These are phyloP conservation scores for Pseudognaphalium luteoalbum DNA, from an alignment of 129 eudicot genomes.

Conservation along the genomic window DNA sequence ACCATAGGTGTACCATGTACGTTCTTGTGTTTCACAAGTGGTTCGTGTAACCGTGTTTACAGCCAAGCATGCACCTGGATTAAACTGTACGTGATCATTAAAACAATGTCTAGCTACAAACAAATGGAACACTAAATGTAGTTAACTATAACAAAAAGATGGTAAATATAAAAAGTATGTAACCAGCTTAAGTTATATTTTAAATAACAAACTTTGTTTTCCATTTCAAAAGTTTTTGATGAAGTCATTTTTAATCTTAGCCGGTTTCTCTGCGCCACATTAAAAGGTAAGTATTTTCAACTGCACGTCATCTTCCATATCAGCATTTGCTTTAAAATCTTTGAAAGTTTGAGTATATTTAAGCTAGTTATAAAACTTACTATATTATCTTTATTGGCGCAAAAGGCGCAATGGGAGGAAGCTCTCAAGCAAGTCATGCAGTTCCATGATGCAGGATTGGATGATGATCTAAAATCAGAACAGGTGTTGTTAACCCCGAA, in stretches of 20 bases:
- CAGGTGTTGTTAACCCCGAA: conserved; percentile 58
- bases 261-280: no score
- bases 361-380: conserved; percentile 22
- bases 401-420: conserved; percentile 50
- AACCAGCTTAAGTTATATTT: not conserved
- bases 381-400: conserved; percentile 37
- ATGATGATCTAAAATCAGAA: conserved; percentile 23
- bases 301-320: no score
- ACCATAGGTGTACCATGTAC: conserved; percentile 65
- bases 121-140: not conserved
- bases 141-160: not conserved
- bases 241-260: no score
- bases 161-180: not conserved
- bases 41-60: conserved; percentile 23
- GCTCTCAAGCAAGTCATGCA: conserved; percentile 59
- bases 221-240: no score
- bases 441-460: conserved; percentile 45
- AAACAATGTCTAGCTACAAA: not conserved
- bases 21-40: conserved; percentile 44
- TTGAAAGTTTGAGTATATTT: no score
- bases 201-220: no score
- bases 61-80: conserved; percentile 61
- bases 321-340: no score
- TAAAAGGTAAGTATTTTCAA: no score
- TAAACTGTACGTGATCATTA: conserved; percentile 33